phyloP scores from a whole-genome alignment of 169 alveolate genomes.

The Eimeria necatrix region DNA sequence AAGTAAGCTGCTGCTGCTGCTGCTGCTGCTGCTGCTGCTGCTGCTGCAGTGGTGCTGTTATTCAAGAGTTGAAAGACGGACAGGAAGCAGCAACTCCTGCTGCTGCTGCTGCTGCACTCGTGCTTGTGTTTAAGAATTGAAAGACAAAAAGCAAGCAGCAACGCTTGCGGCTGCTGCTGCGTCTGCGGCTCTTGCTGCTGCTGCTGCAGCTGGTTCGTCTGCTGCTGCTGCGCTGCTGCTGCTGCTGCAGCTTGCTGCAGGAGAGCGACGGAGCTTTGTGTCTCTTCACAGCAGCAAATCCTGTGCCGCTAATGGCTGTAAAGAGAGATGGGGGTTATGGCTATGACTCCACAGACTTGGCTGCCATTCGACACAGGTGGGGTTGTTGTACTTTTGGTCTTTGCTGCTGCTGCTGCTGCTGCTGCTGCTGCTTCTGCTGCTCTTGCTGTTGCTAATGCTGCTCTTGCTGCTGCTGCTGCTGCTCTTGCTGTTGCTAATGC shows the following conservation, averaged over 20 bases:
- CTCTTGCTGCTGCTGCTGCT: background rate
- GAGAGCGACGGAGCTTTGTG: constrained; percentile 97
- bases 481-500: background rate
- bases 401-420: too few species aligned
- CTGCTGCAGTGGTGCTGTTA: too few species aligned
- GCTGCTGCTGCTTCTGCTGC: too few species aligned
- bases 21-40: too few species aligned
- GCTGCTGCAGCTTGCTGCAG: too few species aligned
- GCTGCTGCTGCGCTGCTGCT: too few species aligned
- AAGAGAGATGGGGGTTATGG: constrained; percentile 99
- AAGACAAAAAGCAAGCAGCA: background rate
- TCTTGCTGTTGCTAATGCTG: background rate
- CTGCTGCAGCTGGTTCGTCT: too few species aligned
- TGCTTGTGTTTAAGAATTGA: too few species aligned
- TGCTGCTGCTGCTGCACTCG: too few species aligned
- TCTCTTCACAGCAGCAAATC: constrained; percentile 89
- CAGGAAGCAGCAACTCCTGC: too few species aligned
- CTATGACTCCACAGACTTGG: constrained; percentile 99
- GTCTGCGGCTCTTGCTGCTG: background rate
- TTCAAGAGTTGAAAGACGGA: too few species aligned
- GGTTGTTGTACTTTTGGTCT: background rate
- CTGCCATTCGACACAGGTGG: constrained; percentile 94
- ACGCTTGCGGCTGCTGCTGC: background rate
- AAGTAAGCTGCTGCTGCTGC: too few species aligned
- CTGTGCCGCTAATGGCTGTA: constrained; percentile 96